Evolutionary conservation across 108 stramenopile species (phyloP).

Genomic region (Skeletonema costatum): DNA sequence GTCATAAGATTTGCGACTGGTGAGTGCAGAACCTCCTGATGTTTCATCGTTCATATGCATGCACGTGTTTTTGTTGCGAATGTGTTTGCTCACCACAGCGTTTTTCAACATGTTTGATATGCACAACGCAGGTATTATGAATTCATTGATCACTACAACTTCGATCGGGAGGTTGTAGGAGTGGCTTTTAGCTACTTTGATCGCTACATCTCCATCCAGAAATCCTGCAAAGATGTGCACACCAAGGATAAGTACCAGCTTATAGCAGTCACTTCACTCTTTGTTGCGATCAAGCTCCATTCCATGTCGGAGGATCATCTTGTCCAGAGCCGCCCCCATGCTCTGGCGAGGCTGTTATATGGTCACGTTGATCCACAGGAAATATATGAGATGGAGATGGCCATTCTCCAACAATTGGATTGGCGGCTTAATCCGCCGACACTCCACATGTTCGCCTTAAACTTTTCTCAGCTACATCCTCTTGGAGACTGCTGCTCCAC

Average conservation of each 20-base stretch:
- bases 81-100: not conserved
- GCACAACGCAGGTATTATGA: conserved; percentile 35
- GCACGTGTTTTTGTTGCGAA: not conserved
- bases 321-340: not conserved
- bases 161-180: conserved; percentile 69
- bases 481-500: not conserved
- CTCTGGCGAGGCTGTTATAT: not conserved
- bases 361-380: conserved; percentile 31
- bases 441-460: conserved; percentile 14
- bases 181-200: conserved; percentile 62
- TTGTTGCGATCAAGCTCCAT: conserved; percentile 71
- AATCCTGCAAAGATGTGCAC: conserved; percentile 7
- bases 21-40: not conserved
- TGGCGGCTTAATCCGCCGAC: conserved; percentile 24
- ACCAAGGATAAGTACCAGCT: conserved; percentile 53
- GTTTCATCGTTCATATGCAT: too few relatives aligned
- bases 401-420: conserved; percentile 5
- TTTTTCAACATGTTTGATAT: not conserved
- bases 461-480: conserved; percentile 14
- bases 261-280: conserved; percentile 62
- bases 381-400: conserved; percentile 7
- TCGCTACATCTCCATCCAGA: conserved; percentile 44
- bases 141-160: conserved; percentile 62
- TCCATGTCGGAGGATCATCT: conserved; percentile 2
- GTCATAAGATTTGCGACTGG: conserved; percentile 66